These are phyloP conservation scores for Paracoccidioides lutzii DNA, from an alignment of 2,329 filamentous ascomycete species.

Conservation along the genomic window DNA sequence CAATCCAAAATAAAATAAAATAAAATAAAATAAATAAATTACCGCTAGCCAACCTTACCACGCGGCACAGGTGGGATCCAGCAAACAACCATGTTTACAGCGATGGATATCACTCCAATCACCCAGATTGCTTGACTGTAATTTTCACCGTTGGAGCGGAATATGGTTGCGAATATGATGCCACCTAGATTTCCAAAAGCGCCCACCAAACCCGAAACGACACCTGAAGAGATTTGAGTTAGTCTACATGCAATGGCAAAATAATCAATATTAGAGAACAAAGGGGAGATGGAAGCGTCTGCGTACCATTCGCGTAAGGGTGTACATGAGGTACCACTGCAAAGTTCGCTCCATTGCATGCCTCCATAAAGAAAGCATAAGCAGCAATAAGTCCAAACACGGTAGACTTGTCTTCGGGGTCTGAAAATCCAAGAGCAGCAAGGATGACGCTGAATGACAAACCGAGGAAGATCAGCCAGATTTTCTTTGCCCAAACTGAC, in stretches of 20 bases:
- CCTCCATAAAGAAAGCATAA: conserved; percentile 71
- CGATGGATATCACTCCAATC: conserved; percentile 64
- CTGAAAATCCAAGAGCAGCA: conserved; percentile 48
- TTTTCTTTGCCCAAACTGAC: conserved; percentile 51
- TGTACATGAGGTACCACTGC: conserved; percentile 77
- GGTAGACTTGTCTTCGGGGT: conserved; percentile 48
- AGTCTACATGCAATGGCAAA: not conserved
- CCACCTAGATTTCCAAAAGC: conserved; percentile 75
- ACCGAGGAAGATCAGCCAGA: conserved; percentile 44
- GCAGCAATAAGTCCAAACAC: conserved; percentile 68
- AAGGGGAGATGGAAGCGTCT: not conserved
- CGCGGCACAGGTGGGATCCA: conserved; percentile 51
- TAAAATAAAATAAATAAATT: not conserved
- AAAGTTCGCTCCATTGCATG: conserved; percentile 77
- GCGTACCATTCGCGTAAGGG: conserved; percentile 61
- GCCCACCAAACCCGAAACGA: conserved; percentile 65
- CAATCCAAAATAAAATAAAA: no score
- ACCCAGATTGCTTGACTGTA: conserved; percentile 68
- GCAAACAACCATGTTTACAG: conserved; percentile 50
- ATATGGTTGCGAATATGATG: conserved; percentile 71
- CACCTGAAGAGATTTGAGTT: conserved; percentile 22
- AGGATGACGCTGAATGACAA: conserved; percentile 47
- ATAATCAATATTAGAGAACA: not conserved
- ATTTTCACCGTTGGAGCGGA: conserved; percentile 56
- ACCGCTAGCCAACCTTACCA: conserved; percentile 35